Percentiles rank a stretch among this genome's conserved stretches.
Conservation (phyloP, 805 yeast genomes). For the Wickerhamomyces hampshirensis region DNA sequence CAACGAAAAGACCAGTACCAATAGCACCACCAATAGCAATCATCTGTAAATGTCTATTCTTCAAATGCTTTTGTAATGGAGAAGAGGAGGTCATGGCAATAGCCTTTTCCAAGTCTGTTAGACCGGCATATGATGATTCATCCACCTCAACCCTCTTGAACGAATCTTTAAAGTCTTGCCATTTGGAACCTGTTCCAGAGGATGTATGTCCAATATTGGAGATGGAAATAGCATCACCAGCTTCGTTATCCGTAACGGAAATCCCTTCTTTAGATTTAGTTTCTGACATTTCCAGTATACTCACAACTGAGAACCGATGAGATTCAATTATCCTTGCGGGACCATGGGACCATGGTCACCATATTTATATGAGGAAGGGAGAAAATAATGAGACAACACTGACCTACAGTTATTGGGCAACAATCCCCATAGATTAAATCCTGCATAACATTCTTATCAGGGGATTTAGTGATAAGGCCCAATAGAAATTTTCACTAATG, state of each 20-base stretch:
- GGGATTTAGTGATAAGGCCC: too few relatives aligned
- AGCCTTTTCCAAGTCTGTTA: constrained; percentile 1
- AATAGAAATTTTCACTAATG: too few relatives aligned
- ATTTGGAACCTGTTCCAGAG: constrained; percentile 6
- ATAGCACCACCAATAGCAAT: constrained; percentile 82
- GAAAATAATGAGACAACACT: too few relatives aligned
- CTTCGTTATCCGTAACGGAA: constrained; percentile 12
- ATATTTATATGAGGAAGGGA: too few relatives aligned
- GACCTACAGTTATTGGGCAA: too few relatives aligned
- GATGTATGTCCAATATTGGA: not conserved
- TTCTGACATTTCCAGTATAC: too few relatives aligned
- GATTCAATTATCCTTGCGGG: too few relatives aligned
- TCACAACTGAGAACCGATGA: too few relatives aligned
- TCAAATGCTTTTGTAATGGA: constrained; percentile 32
- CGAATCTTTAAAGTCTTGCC: constrained; percentile 19
- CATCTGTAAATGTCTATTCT: constrained; percentile 61
- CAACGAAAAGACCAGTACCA: constrained; percentile 79
- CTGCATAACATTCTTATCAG: too few relatives aligned
- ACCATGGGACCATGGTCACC: too few relatives aligned
- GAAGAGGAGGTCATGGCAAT: constrained; percentile 9
- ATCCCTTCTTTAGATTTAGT: too few relatives aligned
- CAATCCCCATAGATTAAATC: too few relatives aligned
- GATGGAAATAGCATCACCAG: constrained; percentile 10
- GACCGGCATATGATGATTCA: constrained; percentile 8
- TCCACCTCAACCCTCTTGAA: constrained; percentile 12